Evolutionary conservation across 2,329 filamentous ascomycete genomes (phyloP), one percentile per base, ranked within the genome.

Genomic region (Colletotrichum sublineola): DNA sequence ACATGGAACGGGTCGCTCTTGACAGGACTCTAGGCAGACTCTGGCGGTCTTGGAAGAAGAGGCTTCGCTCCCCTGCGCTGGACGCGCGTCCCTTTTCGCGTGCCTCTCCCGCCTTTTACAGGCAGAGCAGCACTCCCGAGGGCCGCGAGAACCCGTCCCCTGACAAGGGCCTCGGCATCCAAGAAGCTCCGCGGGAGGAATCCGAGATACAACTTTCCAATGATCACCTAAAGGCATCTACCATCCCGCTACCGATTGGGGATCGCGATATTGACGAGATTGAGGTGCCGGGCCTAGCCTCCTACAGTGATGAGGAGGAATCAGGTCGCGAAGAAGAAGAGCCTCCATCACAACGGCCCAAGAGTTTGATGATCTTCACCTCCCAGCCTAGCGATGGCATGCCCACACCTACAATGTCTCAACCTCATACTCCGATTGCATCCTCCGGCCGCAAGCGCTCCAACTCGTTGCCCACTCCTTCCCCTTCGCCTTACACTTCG

Each of bases 1-100:
- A 99, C 79, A 94, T 98, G 87, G 96, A 98, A 79, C 94, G 95
- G 76, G 90, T 98, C 75, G 96, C 96, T 9, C 86, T 98, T 73
- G 97, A 97, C 79, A 89, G 95, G 69, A 95, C 94, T 2, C 85
- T 99, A 1, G 96, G 96, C 29, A 88, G 95, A 61, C 86, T 98
- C 55, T 99, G 96, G 96, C 90, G 96, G 77, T 93, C 94, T 36
- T 99, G 96, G 96, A 94, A 96, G 83, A 97, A 97, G 84, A 90
- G 93, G 74, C 87, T 93, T 76, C 89, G 94, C 70, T 87, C 87
- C 8, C 89, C 90, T 0, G 80, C 80, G 44, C 81, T 84, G 44
- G 85, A 87, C 50, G 80, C 84, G 61, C 83, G 86, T 36, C 84
- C 88, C 2, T 86, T 84, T 72, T 88, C 89, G 1, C 82, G 84